Conservation (phyloP, 495 filamentous ascomycete genomes). For the Lophiotrema nucula region DNA sequence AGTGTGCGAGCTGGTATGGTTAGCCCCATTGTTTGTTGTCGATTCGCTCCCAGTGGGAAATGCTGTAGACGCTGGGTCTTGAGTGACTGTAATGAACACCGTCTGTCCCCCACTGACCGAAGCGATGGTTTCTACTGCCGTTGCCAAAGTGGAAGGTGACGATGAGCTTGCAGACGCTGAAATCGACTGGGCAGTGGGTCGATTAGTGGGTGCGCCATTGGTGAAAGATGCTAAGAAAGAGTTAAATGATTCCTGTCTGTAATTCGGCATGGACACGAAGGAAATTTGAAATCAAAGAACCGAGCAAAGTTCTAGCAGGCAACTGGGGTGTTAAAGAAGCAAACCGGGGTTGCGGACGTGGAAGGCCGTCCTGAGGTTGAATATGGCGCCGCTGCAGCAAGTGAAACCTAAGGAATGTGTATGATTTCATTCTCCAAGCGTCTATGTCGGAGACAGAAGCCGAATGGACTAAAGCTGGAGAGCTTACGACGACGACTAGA, state of each 20-base stretch:
- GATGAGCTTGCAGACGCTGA: neutral
- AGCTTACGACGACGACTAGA: neutral
- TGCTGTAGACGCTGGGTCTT: neutral
- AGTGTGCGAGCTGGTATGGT: neutral
- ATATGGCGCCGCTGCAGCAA: no score
- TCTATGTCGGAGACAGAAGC: no score
- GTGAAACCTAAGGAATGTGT: no score
- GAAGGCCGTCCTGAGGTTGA: no score
- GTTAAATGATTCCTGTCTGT: neutral
- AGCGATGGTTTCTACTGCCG: constrained; percentile 3
- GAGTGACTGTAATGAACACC: constrained; percentile 15
- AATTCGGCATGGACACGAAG: neutral
- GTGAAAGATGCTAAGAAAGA: neutral
- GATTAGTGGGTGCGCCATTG: neutral
- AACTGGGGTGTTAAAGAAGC: no score
- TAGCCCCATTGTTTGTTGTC: neutral
- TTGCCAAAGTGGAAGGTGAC: neutral
- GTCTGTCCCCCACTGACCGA: constrained; percentile 8
- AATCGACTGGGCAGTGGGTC: neutral
- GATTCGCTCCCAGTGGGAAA: neutral
- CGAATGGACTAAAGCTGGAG: no score
- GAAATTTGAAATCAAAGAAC: neutral
- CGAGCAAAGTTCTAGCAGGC: neutral
- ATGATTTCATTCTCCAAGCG: no score
- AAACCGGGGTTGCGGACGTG: no score